Conservation (phyloP, 73 alveolate species). For the Tetrahymena thermophila region DNA sequence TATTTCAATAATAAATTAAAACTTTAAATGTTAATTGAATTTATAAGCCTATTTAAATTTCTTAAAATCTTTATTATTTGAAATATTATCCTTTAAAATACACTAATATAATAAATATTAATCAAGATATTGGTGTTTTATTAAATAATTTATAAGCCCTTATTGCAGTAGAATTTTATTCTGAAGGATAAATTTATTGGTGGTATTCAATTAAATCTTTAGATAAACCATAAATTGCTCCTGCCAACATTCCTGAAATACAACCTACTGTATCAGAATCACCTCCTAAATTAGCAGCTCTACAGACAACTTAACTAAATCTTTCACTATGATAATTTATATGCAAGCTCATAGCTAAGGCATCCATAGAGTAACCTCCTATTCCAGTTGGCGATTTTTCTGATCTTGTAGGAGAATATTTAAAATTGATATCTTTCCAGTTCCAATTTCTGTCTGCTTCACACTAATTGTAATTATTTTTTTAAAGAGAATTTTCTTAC, state of each 20-base stretch:
- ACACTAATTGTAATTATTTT: neutral
- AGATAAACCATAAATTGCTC: slow-evolving; percentile 9
- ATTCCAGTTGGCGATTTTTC: neutral
- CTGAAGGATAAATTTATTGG: neutral
- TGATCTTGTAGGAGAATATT: slow-evolving; percentile 6
- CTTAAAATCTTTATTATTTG: too few species aligned
- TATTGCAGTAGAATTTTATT: neutral
- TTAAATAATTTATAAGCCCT: neutral
- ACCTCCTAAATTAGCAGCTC: slow-evolving; percentile 6
- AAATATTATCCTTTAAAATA: neutral
- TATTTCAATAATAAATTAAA: too few species aligned
- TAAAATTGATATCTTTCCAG: neutral
- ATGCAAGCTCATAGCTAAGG: neutral
- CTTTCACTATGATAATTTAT: neutral
- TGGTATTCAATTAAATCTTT: neutral
- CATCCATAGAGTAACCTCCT: slow-evolving; percentile 1
- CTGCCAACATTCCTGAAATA: slow-evolving; percentile 3
- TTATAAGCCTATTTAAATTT: too few species aligned
- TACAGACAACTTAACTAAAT: neutral
- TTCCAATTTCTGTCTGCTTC: neutral
- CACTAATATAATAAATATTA: neutral
- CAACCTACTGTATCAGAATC: slow-evolving; percentile 2
- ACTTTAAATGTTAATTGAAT: too few species aligned
- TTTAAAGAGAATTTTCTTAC: neutral
- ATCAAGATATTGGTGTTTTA: neutral